These are phyloP conservation scores for Malassezia obtusa DNA, from an alignment of 1,284 basidiomycete species.

Conservation along the genomic window DNA sequence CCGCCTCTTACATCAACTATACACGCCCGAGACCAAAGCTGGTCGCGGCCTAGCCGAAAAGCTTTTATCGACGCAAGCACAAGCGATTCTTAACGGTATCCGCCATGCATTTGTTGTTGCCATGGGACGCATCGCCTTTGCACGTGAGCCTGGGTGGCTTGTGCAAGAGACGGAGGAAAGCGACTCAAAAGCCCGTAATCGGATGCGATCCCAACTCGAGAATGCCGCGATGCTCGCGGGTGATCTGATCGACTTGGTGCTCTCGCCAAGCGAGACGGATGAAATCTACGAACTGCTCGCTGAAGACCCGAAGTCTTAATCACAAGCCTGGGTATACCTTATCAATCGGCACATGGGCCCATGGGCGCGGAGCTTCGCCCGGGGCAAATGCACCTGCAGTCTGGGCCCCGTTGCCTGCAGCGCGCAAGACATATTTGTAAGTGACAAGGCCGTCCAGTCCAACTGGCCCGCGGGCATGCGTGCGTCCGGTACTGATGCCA, in stretches of 20 bases:
- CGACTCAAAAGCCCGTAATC: not conserved
- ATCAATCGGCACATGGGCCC: constrained; percentile 7
- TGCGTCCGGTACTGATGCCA: constrained; percentile 89
- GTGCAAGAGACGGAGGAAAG: not conserved
- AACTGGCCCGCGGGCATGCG: constrained; percentile 92
- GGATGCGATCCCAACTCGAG: constrained; percentile 18
- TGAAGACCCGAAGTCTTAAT: not conserved
- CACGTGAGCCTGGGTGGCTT: constrained; percentile 35
- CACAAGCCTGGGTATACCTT: constrained; percentile 6
- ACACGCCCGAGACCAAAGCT: constrained; percentile 6
- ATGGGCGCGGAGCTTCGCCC: constrained; percentile 9
- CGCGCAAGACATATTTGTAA: constrained; percentile 40
- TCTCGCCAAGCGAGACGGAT: constrained; percentile 36
- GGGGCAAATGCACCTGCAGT: constrained; percentile 16
- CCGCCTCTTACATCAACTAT: constrained; percentile 30
- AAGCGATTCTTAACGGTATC: constrained; percentile 36
- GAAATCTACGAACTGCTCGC: constrained; percentile 28
- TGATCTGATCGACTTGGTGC: constrained; percentile 33
- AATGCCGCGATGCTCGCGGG: constrained; percentile 29
- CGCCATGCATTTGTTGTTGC: constrained; percentile 33
- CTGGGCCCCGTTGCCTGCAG: constrained; percentile 16
- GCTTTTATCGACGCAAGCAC: constrained; percentile 25
- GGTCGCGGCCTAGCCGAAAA: constrained; percentile 20
- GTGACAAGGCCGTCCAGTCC: constrained; percentile 67
- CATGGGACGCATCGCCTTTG: constrained; percentile 31